These are phyloP conservation scores for Triticum monococcum DNA, from an alignment of 176 grass and related monocot genomes.

Conservation along the genomic window DNA sequence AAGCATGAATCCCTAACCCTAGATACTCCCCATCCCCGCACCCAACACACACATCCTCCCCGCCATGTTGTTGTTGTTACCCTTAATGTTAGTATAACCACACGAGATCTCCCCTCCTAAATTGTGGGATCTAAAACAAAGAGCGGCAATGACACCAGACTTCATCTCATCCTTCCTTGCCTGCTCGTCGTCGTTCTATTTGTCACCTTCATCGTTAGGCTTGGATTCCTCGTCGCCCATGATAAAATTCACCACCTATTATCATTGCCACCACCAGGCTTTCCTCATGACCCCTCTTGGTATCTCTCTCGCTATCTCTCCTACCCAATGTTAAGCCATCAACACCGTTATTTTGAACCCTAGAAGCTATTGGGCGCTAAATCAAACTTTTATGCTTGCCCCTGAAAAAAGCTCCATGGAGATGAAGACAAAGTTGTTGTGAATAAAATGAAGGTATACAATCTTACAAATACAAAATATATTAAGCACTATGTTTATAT, in stretches of 20 bases:
- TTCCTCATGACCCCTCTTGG: background rate
- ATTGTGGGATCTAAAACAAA: background rate
- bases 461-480: too few species aligned
- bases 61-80: too few species aligned
- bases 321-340: too few species aligned
- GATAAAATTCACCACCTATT: background rate
- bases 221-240: background rate
- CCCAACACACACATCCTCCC: background rate
- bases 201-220: background rate
- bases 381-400: too few species aligned
- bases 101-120: background rate
- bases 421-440: too few species aligned
- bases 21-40: background rate
- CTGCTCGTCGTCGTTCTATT: background rate
- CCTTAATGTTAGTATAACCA: too few species aligned
- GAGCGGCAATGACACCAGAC: background rate
- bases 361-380: too few species aligned
- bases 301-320: background rate
- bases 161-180: background rate
- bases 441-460: too few species aligned
- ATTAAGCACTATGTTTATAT: too few species aligned
- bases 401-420: too few species aligned
- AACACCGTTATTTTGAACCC: too few species aligned
- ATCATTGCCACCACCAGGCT: background rate
- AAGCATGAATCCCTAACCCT: background rate